A percentile compares a stretch with the other conserved stretches of the same genome.
These are phyloP conservation scores for Rhododendron griersonianum DNA, from an alignment of 148 eudicot genomes.

Conservation along the genomic window DNA sequence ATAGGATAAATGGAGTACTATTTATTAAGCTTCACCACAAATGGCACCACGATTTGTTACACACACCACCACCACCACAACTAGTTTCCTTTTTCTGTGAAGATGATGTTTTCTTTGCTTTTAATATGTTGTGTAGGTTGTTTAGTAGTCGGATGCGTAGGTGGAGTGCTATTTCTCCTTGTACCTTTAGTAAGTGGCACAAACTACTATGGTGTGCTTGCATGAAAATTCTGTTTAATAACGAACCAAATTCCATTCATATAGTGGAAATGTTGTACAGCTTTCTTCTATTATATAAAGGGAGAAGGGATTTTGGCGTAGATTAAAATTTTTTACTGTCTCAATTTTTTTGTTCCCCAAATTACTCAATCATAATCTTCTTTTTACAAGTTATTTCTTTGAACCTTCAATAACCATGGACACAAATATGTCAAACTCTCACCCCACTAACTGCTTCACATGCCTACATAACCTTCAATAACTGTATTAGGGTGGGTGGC, in stretches of 20 bases:
- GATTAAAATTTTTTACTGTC: neutral
- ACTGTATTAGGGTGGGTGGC: neutral
- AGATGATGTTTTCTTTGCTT: neutral
- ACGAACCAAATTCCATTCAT: too few relatives aligned
- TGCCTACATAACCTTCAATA: neutral
- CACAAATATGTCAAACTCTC: neutral
- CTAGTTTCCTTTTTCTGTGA: neutral
- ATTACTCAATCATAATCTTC: neutral
- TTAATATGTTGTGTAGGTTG: neutral
- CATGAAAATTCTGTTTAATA: too few relatives aligned
- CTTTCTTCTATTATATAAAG: neutral
- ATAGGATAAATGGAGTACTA: neutral
- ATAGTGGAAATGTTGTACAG: too few relatives aligned
- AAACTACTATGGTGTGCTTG: neutral
- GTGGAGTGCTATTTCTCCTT: neutral
- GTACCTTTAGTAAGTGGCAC: neutral
- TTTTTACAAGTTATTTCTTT: neutral
- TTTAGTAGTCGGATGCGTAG: neutral
- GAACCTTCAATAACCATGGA: neutral
- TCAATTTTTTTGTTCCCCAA: neutral
- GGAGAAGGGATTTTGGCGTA: neutral
- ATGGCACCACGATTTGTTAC: neutral
- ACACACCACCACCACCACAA: neutral
- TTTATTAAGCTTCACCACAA: neutral
- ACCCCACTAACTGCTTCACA: neutral